Evolutionary conservation across 805 yeast species (phyloP).

Genomic region (Maudiozyma saulgeensis): DNA sequence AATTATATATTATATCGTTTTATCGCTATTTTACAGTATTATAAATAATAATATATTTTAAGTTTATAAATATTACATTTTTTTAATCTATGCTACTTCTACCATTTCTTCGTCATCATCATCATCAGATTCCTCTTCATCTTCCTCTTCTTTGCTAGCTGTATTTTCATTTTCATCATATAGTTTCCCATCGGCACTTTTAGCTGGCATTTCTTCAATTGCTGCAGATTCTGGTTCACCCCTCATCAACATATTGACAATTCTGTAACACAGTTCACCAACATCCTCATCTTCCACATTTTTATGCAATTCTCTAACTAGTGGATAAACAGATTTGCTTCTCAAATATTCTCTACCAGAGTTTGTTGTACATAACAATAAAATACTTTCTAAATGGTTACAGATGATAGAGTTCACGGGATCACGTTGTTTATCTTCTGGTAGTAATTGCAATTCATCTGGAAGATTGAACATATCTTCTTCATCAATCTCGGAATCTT

Average conservation of each 20-base stretch:
- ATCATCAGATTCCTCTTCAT: constrained; percentile 10
- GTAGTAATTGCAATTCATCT: constrained; percentile 73
- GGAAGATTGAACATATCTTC: constrained; percentile 86
- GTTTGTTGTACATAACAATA: constrained; percentile 69
- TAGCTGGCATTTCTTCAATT: constrained; percentile 38
- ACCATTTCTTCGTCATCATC: constrained; percentile 20
- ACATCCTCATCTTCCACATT: constrained; percentile 39
- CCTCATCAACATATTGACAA: constrained; percentile 87
- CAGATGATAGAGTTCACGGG: constrained; percentile 54
- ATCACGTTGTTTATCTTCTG: constrained; percentile 70
- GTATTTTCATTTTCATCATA: constrained; percentile 22
- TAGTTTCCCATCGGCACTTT: constrained; percentile 42
- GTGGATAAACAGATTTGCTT: constrained; percentile 72
- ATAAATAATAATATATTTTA: background rate
- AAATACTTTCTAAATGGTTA: constrained; percentile 68
- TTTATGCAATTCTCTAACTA: constrained; percentile 79
- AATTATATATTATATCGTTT: background rate
- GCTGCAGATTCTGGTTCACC: constrained; percentile 54
- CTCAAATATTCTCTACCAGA: constrained; percentile 68
- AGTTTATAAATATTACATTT: background rate
- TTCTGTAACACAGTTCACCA: constrained; percentile 65
- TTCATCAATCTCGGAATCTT: constrained; percentile 57
- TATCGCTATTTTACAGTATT: background rate
- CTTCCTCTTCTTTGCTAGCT: constrained; percentile 16
- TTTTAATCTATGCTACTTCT: constrained; percentile 25